A percentile compares a stretch with the other conserved stretches of the same genome.
Conservation (phyloP, 2,329 filamentous ascomycete genomes). For the Lasiodiplodia sp. region DNA sequence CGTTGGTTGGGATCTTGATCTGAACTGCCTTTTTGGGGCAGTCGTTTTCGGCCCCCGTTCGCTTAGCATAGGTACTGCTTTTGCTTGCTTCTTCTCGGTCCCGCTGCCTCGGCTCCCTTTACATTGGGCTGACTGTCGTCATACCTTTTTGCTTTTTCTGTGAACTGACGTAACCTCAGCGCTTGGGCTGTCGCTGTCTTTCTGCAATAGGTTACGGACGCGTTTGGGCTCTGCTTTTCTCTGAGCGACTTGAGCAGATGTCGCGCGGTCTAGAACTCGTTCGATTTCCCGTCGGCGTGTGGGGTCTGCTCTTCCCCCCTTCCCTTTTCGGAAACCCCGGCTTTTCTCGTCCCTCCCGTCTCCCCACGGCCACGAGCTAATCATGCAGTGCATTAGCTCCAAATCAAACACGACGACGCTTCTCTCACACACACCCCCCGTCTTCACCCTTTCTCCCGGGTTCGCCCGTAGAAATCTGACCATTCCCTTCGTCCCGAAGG, state of each 20-base stretch:
- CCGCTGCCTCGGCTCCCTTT: background rate
- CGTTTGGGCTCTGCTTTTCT: background rate
- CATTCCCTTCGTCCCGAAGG: background rate
- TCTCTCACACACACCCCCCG: background rate
- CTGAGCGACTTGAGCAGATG: background rate
- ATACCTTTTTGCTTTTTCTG: background rate
- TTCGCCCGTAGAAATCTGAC: background rate
- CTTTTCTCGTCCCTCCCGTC: background rate
- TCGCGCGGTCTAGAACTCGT: background rate
- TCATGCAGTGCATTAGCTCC: background rate
- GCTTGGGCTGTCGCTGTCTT: background rate
- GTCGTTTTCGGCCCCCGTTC: conserved; percentile 5
- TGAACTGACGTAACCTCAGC: background rate
- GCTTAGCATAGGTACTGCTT: background rate
- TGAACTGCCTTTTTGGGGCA: conserved; percentile 11
- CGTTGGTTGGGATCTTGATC: conserved; percentile 12
- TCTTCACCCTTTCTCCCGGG: background rate
- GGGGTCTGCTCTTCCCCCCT: background rate
- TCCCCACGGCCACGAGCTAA: background rate
- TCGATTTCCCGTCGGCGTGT: background rate
- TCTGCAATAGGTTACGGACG: background rate
- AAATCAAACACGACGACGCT: background rate
- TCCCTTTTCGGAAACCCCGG: background rate
- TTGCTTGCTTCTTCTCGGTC: background rate
- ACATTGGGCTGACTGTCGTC: background rate